Evolutionary conservation across 2,329 filamentous ascomycete species (phyloP), one percentile per base, ranked within the genome.

Genomic region (Neonectria hederae): DNA sequence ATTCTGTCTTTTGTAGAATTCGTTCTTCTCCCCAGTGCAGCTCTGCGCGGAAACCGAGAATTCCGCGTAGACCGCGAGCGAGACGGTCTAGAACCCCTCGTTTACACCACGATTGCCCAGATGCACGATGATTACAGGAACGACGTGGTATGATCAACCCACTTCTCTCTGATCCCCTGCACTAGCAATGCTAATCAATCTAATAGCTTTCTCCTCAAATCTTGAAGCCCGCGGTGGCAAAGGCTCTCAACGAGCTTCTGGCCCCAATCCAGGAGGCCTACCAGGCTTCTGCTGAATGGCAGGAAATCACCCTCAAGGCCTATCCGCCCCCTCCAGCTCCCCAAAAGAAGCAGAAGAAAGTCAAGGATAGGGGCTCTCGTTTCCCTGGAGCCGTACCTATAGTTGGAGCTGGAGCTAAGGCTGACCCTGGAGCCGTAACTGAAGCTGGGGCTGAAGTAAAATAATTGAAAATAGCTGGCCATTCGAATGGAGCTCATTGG

Each of bases 1-100:
- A 83, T 98, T 13, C 82, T 98, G 55, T 89, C 91, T 2, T 94
- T 98, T 66, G 90, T 96, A 21, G 92, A 98, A 79, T 93, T 89
- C 75, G 93, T 97, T 30, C 84, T 98, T 32, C 86, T 99, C 10
- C 93, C 94, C 0, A 92, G 90, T 3, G 84, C 89, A 10, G 85
- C 86, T n/a, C 82, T 97, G 51, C 86, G 82, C 30, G 83, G 86
- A 64, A 82, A 83, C 65, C 80, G 82, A 28, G 85, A 87, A 56
- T 97, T 97, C 77, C 81, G 83, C 5, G 91, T 97, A 8, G 83
- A 89, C 67, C 84, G 90, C 72, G 77, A 84, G 75, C 83, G 88
- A 69, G 92, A 92, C 63, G 86, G 82, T 40, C 74, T 84, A 32
- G 92, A 96, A 75, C 89, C 93, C 1, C 81, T 97, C 35, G 84